phyloP scores from a whole-genome alignment of 352 stramenopile genomes.

The Phytophthora lateralis region DNA sequence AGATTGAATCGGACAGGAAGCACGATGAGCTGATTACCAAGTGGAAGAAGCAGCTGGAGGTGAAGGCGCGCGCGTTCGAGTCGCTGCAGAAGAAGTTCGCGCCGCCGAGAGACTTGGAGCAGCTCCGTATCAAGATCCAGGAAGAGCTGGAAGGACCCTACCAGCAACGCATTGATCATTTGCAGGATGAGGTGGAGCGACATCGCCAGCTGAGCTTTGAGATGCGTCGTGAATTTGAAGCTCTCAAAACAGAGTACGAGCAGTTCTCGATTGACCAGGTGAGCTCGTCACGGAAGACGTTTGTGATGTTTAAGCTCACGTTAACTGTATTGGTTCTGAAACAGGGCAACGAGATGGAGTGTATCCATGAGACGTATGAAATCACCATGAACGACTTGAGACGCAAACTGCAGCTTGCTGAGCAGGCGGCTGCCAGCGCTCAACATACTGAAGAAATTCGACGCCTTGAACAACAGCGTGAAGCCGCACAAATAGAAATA shows the following conservation, averaged over 20 bases:
- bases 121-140: conserved; percentile 84
- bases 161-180: conserved; percentile 59
- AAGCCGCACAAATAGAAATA: conserved; percentile 59
- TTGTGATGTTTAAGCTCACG: background rate
- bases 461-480: conserved; percentile 59
- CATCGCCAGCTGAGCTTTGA: conserved; percentile 70
- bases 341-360: conserved; percentile 76
- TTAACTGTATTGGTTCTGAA: conserved; percentile 1
- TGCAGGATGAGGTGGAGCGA: conserved; percentile 79
- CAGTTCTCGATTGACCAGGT: conserved; percentile 81
- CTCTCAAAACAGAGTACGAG: conserved; percentile 87
- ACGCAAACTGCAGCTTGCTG: conserved; percentile 49
- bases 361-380: conserved; percentile 71
- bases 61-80: conserved; percentile 83
- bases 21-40: conserved; percentile 83
- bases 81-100: conserved; percentile 84
- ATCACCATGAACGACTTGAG: conserved; percentile 61
- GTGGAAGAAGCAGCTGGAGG: conserved; percentile 86
- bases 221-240: conserved; percentile 74
- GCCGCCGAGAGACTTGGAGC: conserved; percentile 78
- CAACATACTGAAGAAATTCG: conserved; percentile 50
- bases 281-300: background rate
- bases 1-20: conserved; percentile 84
- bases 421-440: conserved; percentile 46
- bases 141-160: conserved; percentile 82